These are phyloP conservation scores for Piromyces finnis DNA, from an alignment of 192 early-diverging fungal genomes.

Conservation along the genomic window DNA sequence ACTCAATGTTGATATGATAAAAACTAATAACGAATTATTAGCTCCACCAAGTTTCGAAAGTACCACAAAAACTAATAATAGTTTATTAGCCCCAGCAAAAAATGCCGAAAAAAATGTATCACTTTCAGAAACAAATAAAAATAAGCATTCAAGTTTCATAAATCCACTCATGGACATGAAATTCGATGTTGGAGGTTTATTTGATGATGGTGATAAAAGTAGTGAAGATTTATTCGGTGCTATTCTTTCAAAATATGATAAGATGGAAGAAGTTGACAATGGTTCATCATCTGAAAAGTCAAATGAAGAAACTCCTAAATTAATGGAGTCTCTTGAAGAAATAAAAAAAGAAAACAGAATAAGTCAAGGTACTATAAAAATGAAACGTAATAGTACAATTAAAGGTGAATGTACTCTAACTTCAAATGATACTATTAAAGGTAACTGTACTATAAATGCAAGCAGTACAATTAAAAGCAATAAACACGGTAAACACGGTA, in stretches of 20 bases:
- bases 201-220: background rate
- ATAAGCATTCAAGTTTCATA: background rate
- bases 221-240: background rate
- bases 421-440: background rate
- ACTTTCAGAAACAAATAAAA: background rate
- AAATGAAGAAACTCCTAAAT: too few species aligned
- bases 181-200: background rate
- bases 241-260: background rate
- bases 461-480: background rate
- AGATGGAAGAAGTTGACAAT: background rate
- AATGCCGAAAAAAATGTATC: background rate
- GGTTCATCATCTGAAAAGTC: too few species aligned
- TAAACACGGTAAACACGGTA: background rate
- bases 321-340: background rate
- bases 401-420: background rate
- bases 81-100: background rate
- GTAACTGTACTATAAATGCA: background rate
- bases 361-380: background rate
- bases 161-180: background rate
- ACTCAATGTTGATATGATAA: too few species aligned
- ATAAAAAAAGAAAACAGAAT: background rate
- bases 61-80: background rate
- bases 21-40: too few species aligned
- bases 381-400: background rate
- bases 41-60: too few species aligned